Conservation (phyloP, 2,329 filamentous ascomycete species). For the Penicillium corylophilum region DNA sequence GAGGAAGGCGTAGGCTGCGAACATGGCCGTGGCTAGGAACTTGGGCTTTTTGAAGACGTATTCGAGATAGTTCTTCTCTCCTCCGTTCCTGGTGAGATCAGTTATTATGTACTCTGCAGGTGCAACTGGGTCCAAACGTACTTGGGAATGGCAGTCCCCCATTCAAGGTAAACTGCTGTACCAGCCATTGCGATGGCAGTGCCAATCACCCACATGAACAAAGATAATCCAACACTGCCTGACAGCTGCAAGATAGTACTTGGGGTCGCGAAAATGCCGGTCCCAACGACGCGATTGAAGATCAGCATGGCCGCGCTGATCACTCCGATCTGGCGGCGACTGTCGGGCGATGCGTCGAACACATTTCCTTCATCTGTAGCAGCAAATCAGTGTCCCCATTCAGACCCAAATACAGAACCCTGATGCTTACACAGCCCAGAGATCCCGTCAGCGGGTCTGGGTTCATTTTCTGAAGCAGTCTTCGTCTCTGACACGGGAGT, state of each 20-base stretch:
- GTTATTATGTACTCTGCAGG: background rate
- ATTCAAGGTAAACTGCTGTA: slow-evolving; percentile 49
- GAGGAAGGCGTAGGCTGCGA: slow-evolving; percentile 52
- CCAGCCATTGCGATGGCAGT: slow-evolving; percentile 49
- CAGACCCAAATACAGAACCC: background rate
- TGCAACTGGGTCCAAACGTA: slow-evolving; percentile 16
- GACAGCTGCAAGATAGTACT: slow-evolving; percentile 46
- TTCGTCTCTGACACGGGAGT: slow-evolving; percentile 22
- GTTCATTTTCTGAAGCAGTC: slow-evolving; percentile 16
- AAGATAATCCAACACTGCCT: slow-evolving; percentile 47
- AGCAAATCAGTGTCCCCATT: background rate
- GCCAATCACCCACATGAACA: slow-evolving; percentile 53
- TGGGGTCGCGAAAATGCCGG: slow-evolving; percentile 52
- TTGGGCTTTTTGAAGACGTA: slow-evolving; percentile 53
- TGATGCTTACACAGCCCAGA: slow-evolving; percentile 32
- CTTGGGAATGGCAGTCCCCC: slow-evolving; percentile 51
- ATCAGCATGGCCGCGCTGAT: slow-evolving; percentile 48
- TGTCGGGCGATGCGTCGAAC: slow-evolving; percentile 35
- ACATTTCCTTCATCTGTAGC: slow-evolving; percentile 37
- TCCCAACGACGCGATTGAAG: slow-evolving; percentile 51
- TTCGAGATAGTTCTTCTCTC: slow-evolving; percentile 57
- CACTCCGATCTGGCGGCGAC: slow-evolving; percentile 41
- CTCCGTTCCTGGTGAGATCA: slow-evolving; percentile 44
- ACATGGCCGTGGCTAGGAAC: slow-evolving; percentile 55
- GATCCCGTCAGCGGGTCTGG: slow-evolving; percentile 32